These are phyloP conservation scores for Pulicaria dysenterica DNA, from an alignment of 129 eudicot species.

Conservation along the genomic window DNA sequence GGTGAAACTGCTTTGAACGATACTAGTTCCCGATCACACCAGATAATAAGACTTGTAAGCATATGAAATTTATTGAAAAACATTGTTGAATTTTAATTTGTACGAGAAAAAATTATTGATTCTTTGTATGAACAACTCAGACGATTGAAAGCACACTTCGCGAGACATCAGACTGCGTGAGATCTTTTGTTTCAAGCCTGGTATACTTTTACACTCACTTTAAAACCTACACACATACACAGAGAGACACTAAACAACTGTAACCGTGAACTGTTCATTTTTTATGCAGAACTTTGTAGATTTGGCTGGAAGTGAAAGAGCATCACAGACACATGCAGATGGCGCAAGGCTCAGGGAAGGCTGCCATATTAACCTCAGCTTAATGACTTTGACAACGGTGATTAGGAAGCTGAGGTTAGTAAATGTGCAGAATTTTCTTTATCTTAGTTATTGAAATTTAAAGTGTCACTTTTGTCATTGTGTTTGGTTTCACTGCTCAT, in stretches of 20 bases:
- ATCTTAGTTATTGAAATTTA: background rate
- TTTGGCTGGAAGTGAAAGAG: slow-evolving; percentile 96
- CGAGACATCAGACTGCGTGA: slow-evolving; percentile 82
- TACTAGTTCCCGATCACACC: slow-evolving; percentile 94
- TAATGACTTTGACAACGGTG: slow-evolving; percentile 93
- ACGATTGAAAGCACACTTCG: slow-evolving; percentile 96
- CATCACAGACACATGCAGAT: slow-evolving; percentile 83
- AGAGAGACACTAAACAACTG: too few species aligned
- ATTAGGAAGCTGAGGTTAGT: slow-evolving; percentile 89
- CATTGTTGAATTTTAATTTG: slow-evolving; percentile 18
- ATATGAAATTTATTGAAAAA: background rate
- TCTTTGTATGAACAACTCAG: slow-evolving; percentile 46
- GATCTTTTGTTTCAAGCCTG: slow-evolving; percentile 94
- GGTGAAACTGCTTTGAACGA: slow-evolving; percentile 97
- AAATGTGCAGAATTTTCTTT: background rate
- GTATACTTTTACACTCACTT: slow-evolving; percentile 38
- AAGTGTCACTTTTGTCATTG: background rate
- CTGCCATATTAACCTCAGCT: slow-evolving; percentile 88
- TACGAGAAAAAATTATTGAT: background rate
- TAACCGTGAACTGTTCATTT: background rate
- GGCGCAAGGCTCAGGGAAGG: slow-evolving; percentile 97
- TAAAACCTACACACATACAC: background rate
- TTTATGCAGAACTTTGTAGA: slow-evolving; percentile 86
- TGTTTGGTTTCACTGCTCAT: background rate
- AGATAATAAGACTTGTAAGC: slow-evolving; percentile 93